Evolutionary conservation across 2,329 filamentous ascomycete genomes (phyloP).

Genomic region (Mycosphaerella arachidis): DNA sequence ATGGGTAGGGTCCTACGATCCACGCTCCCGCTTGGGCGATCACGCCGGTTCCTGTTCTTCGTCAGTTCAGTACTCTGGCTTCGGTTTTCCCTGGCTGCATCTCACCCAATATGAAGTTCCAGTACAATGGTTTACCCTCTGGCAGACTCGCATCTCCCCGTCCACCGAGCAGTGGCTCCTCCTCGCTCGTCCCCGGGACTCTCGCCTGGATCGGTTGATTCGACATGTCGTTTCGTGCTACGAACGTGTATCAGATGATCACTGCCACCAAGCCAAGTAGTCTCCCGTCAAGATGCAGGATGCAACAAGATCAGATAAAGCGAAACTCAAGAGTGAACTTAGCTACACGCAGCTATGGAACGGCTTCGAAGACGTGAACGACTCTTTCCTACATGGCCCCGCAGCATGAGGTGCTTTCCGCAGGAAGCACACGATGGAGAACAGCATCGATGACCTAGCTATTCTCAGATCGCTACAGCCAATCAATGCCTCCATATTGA

Average conservation of each 20-base stretch:
- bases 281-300: background rate
- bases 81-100: background rate
- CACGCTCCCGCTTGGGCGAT: constrained; percentile 74
- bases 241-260: background rate
- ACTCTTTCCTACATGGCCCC: background rate
- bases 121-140: constrained; percentile 58
- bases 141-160: constrained; percentile 70
- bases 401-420: background rate
- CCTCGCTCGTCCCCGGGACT: constrained; percentile 46
- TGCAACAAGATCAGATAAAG: background rate
- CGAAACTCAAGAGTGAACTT: background rate
- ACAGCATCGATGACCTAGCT: background rate
- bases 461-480: background rate
- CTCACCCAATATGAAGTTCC: constrained; percentile 72
- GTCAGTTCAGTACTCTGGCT: constrained; percentile 5
- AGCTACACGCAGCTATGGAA: background rate
- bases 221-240: background rate
- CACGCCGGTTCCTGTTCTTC: constrained; percentile 65
- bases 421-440: background rate
- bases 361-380: background rate
- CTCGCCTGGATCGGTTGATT: constrained; percentile 34
- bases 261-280: background rate
- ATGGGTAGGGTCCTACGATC: constrained; percentile 49
- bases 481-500: background rate
- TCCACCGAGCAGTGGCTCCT: constrained; percentile 66